Evolutionary conservation across 2,329 filamentous ascomycete species (phyloP).

Genomic region (Cercospora sojina): DNA sequence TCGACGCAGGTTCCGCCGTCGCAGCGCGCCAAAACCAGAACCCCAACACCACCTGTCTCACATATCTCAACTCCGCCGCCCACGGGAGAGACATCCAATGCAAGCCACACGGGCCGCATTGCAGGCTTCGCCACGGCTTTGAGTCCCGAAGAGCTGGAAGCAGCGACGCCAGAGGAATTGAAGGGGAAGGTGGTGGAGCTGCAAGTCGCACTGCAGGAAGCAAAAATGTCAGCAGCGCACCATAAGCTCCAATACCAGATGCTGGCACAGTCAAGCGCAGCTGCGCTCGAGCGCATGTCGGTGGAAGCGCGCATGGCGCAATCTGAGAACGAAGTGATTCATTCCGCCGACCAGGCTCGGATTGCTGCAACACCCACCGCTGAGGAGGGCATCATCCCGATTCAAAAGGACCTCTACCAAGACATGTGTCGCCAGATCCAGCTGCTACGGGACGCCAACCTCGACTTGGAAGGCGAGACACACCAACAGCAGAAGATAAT

Average conservation of each 20-base stretch:
- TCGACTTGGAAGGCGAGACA: constrained; percentile 62
- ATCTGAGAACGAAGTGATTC: constrained; percentile 80
- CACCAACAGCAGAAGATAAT: constrained; percentile 75
- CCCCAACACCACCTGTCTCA: constrained; percentile 53
- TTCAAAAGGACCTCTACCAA: constrained; percentile 55
- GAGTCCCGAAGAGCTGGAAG: constrained; percentile 52
- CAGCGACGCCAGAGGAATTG: constrained; percentile 53
- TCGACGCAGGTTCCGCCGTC: constrained; percentile 55
- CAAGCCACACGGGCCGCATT: constrained; percentile 20
- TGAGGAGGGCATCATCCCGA: constrained; percentile 42
- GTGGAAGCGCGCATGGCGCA: constrained; percentile 93
- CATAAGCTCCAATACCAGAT: constrained; percentile 88
- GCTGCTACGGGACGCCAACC: constrained; percentile 65
- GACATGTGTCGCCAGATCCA: constrained; percentile 56
- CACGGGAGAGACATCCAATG: constrained; percentile 34
- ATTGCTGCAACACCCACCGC: constrained; percentile 54
- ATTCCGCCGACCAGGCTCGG: constrained; percentile 67
- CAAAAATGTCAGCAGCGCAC: constrained; percentile 82
- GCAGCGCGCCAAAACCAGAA: constrained; percentile 42
- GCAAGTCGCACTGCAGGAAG: constrained; percentile 57
- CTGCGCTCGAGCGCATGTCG: constrained; percentile 79
- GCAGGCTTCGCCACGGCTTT: constrained; percentile 37
- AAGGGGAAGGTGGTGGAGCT: constrained; percentile 55
- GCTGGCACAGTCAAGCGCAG: constrained; percentile 77
- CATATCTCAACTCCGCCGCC: constrained; percentile 53